Base-by-base conservation (phyloP, 805 yeast species). In the Ogataea allantospora region DNA sequence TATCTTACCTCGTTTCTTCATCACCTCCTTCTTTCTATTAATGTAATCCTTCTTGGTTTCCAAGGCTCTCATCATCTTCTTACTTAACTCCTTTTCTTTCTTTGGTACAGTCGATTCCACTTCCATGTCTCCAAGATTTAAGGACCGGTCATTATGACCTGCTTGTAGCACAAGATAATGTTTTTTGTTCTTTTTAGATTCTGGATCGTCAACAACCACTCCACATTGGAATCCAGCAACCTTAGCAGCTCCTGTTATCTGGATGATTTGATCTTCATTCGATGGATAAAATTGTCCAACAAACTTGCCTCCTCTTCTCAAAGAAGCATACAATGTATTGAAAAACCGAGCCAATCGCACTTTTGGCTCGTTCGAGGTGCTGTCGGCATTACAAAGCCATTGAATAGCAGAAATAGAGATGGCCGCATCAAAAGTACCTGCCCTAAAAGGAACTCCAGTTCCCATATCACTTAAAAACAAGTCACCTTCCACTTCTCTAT, bases 141-240 rank as follows among this genome's bases (percentile, higher is more conserved):
- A 71, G 19, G 75, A 79, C 48, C 81, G 75, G 4, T 81, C 85
- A n/a, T 83, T 69, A 38, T 73, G 73, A 42, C 96, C 96, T 2
- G 97, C 95, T 33, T 89, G 83, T 45, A 93, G 67, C 13, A 93
- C 96, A 42, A 93, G 66, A 58, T 93, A 93, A 61, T 83, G 87
- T 64, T 93, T 93, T 62, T 83, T 88, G 58, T 91, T 87, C 62
- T 84, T 86, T 59, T 87, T 89, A 23, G 88, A 79, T 52, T 93
- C 97, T 4, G 96, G 95, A 44, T 89, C 91, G 62, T 93, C 99
- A 25, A 91, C 75, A 16, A 93, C 88, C 49, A 91, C 70, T 46
- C 99, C 99, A 56, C 99, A 97, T 40, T 88, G 91, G 61, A 93
- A 93, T 1, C 99, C 99, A 0, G 97, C 83, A 5, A 84, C 80